Conservation (phyloP, 2,329 filamentous ascomycete species). For the Penicillium crustosum region DNA sequence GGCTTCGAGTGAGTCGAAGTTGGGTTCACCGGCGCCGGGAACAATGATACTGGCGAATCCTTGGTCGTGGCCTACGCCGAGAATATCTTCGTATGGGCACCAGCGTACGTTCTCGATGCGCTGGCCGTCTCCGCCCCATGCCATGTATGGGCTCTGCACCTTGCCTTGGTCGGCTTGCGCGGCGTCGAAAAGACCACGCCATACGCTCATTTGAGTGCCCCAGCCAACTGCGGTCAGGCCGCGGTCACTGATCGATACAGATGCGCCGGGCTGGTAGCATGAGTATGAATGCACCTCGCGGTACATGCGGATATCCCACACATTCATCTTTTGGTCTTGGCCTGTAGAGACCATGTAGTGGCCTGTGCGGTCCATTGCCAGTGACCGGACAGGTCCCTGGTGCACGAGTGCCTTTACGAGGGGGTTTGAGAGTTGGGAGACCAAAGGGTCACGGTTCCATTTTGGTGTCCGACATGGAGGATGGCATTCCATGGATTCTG, state of each 20-base stretch:
- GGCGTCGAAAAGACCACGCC: conserved; percentile 85
- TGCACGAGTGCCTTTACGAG: conserved; percentile 91
- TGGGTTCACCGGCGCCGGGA: conserved; percentile 92
- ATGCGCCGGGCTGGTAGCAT: conserved; percentile 76
- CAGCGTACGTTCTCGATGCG: conserved; percentile 78
- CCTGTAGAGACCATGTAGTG: conserved; percentile 94
- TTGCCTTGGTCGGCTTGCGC: conserved; percentile 70
- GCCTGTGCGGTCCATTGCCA: conserved; percentile 85
- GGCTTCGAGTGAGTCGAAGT: conserved; percentile 88
- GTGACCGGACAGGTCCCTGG: conserved; percentile 78
- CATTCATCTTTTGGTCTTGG: conserved; percentile 86
- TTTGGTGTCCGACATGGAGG: conserved; percentile 88
- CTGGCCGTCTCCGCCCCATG: conserved; percentile 84
- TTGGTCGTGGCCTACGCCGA: conserved; percentile 78
- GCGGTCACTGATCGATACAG: conserved; percentile 83
- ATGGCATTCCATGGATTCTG: conserved; percentile 94
- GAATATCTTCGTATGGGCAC: conserved; percentile 93
- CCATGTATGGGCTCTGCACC: conserved; percentile 85
- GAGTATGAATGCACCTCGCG: conserved; percentile 89
- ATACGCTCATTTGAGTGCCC: conserved; percentile 85
- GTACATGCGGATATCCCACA: conserved; percentile 95
- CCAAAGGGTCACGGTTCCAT: conserved; percentile 92
- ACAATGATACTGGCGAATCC: conserved; percentile 90
- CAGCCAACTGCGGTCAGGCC: conserved; percentile 86
- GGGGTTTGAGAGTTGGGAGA: conserved; percentile 82